Conservation (phyloP, 345 rosid genomes). For the Boechera divaricarpa region DNA sequence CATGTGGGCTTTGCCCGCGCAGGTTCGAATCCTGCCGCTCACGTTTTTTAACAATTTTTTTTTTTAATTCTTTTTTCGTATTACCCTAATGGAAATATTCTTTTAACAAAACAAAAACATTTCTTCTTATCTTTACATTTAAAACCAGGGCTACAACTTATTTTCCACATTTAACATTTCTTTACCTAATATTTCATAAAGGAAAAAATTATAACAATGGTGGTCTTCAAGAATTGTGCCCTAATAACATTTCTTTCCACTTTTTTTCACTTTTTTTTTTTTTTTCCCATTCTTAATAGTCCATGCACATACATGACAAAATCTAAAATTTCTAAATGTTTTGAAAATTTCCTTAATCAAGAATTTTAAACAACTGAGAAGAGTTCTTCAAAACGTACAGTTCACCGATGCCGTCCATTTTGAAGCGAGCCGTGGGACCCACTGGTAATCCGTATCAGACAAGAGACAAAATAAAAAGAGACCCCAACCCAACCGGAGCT, state of each 20-base stretch:
- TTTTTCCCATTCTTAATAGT: background rate
- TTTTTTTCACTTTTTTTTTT: too few species aligned
- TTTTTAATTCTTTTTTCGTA: background rate
- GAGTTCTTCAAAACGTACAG: conserved; percentile 16
- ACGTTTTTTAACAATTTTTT: background rate
- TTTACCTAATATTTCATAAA: background rate
- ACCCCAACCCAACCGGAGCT: conserved; percentile 17
- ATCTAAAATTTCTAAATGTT: background rate
- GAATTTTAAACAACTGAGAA: conserved; percentile 3
- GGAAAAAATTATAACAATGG: background rate
- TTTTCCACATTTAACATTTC: background rate
- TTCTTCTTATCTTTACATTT: background rate
- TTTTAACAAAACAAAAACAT: accelerated
- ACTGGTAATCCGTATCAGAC: conserved; percentile 33
- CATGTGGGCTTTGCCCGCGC: conserved; percentile 94
- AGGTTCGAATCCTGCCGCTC: conserved; percentile 77
- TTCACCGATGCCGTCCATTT: conserved; percentile 43
- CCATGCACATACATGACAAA: background rate
- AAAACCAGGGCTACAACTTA: background rate
- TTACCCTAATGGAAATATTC: background rate
- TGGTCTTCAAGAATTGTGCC: too few species aligned
- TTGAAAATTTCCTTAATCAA: background rate
- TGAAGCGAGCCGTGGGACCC: conserved; percentile 28
- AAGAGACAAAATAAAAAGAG: conserved; percentile 25
- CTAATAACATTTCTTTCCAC: background rate